Evolutionary conservation across 345 rosid genomes (phyloP), one percentile per base, ranked within the genome.

Genomic region (Toxicodendron radicans): DNA sequence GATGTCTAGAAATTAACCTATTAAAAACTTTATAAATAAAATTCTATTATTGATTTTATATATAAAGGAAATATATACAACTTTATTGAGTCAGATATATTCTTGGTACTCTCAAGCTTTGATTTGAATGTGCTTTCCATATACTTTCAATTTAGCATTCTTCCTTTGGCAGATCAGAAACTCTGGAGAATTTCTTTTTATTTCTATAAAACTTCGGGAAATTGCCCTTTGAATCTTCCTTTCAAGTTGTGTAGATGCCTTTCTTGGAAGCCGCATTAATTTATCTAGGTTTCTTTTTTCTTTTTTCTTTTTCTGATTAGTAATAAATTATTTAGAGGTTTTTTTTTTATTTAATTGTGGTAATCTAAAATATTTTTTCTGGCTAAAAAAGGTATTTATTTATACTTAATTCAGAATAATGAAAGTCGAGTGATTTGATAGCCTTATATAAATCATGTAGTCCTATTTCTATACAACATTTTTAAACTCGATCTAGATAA

Each of bases 191-290:
- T 23, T 45, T 56, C 74, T 75, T 81, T 79, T 79, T 61, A 73
- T 71, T 70, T 70, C 68, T 66, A 64, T 49, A 73, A 65, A 72
- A 54, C 59, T 79, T 61, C 73, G 76, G 79, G 21, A 58, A 82
- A 65, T 48, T 23, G 21, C 67, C 68, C 73, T 76, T 76, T 58
- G 51, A 62, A 62, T 58, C 60, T 17, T 21, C 45, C 75, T 75
- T 76, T 79, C 59, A n/a, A 18, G 14, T 58, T 41, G 24, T 49
- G 17, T 70, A 18, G 70, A 73, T 80, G 58, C 65, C 70, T 17
- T 66, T 53, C 71, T 74, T 49, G 64, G 68, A 67, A 78, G 49
- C 32, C 71, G 76, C 72, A 75, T 69, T n/a, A n/a, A n/a, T n/a
- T 53, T 13, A 17, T 12, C 23, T 77, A 72, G 72, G 61, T 72